Evolutionary conservation across 2,329 filamentous ascomycete species (phyloP).

Genomic region (Colletotrichum godetiae): DNA sequence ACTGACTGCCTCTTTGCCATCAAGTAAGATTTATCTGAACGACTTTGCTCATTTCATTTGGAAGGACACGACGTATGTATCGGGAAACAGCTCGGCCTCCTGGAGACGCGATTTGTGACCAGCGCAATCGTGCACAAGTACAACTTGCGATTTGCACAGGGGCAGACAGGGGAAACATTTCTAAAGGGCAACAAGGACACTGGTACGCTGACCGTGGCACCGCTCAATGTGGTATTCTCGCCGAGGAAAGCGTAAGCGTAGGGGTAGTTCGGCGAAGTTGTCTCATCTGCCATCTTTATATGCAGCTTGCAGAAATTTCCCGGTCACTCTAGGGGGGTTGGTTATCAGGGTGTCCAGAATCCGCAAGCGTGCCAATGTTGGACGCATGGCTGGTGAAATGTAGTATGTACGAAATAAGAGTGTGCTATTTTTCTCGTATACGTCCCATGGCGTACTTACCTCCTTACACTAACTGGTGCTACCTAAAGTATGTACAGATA

Average conservation of each 20-base stretch:
- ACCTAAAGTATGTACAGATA: background rate
- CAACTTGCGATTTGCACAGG: slow-evolving; percentile 22
- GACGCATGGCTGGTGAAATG: background rate
- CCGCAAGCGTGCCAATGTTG: background rate
- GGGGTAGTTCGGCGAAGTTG: background rate
- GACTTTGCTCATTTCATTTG: background rate
- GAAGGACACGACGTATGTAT: slow-evolving; percentile 46
- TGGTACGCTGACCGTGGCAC: slow-evolving; percentile 21
- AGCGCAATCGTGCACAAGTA: slow-evolving; percentile 26
- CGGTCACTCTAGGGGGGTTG: background rate
- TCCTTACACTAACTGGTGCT: background rate
- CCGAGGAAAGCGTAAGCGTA: background rate
- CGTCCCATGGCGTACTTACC: background rate
- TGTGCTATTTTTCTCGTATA: background rate
- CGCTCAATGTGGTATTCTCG: slow-evolving; percentile 25
- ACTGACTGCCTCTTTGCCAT: background rate
- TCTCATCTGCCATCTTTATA: background rate
- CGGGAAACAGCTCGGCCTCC: slow-evolving; percentile 49
- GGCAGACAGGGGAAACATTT: slow-evolving; percentile 18
- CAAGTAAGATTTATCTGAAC: too few species aligned
- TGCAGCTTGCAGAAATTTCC: background rate
- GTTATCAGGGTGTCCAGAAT: background rate
- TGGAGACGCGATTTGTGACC: slow-evolving; percentile 42
- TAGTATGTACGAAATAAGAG: too few species aligned
- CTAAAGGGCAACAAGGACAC: slow-evolving; percentile 23